Conservation (phyloP, 441 rosid species). For the Flueggea neowawraea region DNA sequence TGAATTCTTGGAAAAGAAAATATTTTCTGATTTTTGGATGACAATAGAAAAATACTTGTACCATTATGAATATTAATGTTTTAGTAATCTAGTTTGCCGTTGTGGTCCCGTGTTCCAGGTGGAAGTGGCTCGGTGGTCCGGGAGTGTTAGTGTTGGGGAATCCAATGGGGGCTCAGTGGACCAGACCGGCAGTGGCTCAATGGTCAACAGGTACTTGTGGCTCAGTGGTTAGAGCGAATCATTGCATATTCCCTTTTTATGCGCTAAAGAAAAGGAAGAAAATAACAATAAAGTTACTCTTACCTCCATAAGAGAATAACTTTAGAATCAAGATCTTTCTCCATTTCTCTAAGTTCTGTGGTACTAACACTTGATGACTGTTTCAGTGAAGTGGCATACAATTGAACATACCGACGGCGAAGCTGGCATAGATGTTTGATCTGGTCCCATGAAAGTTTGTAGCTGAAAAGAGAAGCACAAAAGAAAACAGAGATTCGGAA, state of each 20-base stretch:
- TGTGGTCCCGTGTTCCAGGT: no score
- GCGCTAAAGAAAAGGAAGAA: not conserved
- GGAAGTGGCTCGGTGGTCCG: no score
- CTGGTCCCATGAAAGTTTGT: constrained; percentile 88
- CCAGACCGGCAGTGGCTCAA: no score
- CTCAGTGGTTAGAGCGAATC: not conserved
- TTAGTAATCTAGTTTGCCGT: no score
- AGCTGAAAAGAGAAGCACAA: constrained; percentile 40
- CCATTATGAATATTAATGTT: no score
- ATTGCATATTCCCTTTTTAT: not conserved
- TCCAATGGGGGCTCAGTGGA: no score
- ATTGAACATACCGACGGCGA: constrained; percentile 84
- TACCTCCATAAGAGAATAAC: constrained; percentile 99
- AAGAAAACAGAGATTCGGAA: constrained; percentile 10
- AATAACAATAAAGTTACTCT: constrained; percentile 2
- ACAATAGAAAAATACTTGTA: no score
- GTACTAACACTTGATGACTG: constrained; percentile 48
- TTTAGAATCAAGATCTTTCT: constrained; percentile 91
- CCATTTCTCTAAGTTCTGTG: constrained; percentile 83
- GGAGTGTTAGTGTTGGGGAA: no score
- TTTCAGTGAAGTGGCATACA: constrained; percentile 82
- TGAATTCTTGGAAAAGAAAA: no score
- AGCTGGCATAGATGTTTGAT: constrained; percentile 76
- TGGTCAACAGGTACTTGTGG: no score
- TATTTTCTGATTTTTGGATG: no score